Evolutionary conservation across 441 rosid species (phyloP).

Genomic region (Geranium incanum): DNA sequence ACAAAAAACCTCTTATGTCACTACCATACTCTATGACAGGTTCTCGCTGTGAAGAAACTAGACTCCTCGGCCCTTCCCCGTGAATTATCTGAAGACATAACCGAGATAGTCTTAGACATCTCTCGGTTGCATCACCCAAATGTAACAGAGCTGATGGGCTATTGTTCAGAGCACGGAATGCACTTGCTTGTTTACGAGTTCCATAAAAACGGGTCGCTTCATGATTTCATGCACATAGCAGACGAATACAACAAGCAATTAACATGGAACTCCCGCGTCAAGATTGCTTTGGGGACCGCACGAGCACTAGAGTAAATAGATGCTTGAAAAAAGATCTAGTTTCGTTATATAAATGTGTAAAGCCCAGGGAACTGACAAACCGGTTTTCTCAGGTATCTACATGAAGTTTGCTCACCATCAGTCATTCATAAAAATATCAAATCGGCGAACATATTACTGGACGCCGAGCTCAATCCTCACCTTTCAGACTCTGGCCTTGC

Average conservation of each 20-base stretch:
- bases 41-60: conserved; percentile 89
- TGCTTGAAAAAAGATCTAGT: too few species aligned
- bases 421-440: too few species aligned
- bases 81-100: conserved; percentile 62
- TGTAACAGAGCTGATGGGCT: conserved; percentile 78
- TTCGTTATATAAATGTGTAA: too few species aligned
- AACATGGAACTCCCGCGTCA: conserved; percentile 88
- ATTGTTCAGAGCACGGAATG: conserved; percentile 91
- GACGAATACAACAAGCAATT: conserved; percentile 77
- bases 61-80: conserved; percentile 62
- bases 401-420: neutral
- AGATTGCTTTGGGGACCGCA: conserved; percentile 93
- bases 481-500: too few species aligned
- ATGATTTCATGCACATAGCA: conserved; percentile 66
- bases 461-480: too few species aligned
- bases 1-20: too few species aligned
- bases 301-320: conserved; percentile 83
- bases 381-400: too few species aligned
- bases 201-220: conserved; percentile 76
- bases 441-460: too few species aligned
- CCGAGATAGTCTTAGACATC: conserved; percentile 69
- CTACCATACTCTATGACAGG: conserved; percentile 34
- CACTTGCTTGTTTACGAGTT: conserved; percentile 83
- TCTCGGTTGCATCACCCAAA: conserved; percentile 82
- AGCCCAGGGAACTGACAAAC: neutral